phyloP scores from a whole-genome alignment of 1,284 basidiomycete species.

The Thelephora terrestris region DNA sequence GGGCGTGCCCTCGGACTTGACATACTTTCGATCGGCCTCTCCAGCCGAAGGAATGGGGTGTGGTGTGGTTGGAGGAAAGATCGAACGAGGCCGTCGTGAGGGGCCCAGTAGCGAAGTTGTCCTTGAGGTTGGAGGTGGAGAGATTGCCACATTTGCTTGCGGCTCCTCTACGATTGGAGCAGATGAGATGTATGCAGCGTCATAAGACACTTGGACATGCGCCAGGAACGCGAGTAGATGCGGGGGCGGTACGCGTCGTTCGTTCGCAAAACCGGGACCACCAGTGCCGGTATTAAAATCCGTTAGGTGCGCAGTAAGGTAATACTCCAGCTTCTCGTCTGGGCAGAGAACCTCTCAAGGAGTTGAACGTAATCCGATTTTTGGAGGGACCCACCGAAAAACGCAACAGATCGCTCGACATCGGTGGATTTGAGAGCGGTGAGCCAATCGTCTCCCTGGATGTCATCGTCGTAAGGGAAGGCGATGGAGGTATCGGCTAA shows the following conservation, averaged over 20 bases:
- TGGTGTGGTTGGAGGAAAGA: constrained; percentile 67
- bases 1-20: constrained; percentile 64
- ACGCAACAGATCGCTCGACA: constrained; percentile 48
- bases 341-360: constrained; percentile 3
- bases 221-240: constrained; percentile 54
- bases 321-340: constrained; percentile 70
- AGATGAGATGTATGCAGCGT: constrained; percentile 70
- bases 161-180: constrained; percentile 11
- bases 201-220: constrained; percentile 68
- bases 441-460: not conserved
- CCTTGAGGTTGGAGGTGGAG: constrained; percentile 22
- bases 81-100: constrained; percentile 40
- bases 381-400: constrained; percentile 50
- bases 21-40: constrained; percentile 63
- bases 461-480: not conserved
- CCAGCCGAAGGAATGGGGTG: constrained; percentile 63
- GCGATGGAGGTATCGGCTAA: not conserved
- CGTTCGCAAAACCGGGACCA: constrained; percentile 13
- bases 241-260: constrained; percentile 38
- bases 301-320: constrained; percentile 34
- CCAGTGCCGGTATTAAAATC: constrained; percentile 29
- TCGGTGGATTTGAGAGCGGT: constrained; percentile 20
- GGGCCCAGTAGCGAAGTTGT: constrained; percentile 38
- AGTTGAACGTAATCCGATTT: constrained; percentile 9
- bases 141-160: constrained; percentile 4